Base-by-base conservation (phyloP, 2,329 filamentous ascomycete genomes). In the Aspergillus sp. region DNA sequence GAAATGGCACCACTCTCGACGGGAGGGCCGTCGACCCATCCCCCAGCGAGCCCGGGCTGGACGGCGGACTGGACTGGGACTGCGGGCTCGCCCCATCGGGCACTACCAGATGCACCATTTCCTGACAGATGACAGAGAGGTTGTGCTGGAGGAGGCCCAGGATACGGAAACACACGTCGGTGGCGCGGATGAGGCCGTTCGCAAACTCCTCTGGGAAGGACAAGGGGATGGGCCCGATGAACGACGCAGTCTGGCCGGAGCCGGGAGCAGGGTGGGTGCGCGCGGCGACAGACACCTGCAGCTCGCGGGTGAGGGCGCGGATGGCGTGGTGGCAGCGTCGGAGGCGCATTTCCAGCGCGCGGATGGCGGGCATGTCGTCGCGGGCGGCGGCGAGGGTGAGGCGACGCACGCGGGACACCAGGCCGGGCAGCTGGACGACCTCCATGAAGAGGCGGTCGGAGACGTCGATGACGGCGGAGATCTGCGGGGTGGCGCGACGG, bases 371-470 rank as follows among this genome's bases (percentile, higher is more conserved):
- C 19, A 13, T 19, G 17, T 42, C 40, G 3, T 17, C 40, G 14
- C 40, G 40, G 33, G 17, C 49, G 51, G 19, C 55, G 55, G 19
- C 56, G 51, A n/a, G 16, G 10, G 16, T 17, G 8, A 42, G 19
- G 5, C 50, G 54, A 20, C 51, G 51, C 8, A 60, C 41, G 11
- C 40, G 46, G 10, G 61, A 32, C 5, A 42, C 17, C 11, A 42
- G 40, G 17, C 62, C 62, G 4, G 62, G 62, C 4, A 61, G 49
- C 42, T 60, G 61, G 16, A 56, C 59, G 13, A 64, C 53, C 45
- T 62, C 60, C 45, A 60, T 57, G 41, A 65, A 64, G 17, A 64
- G 56, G 2, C 59, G 55, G 36, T 65, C 62, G 36, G 60, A 59
- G 11, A 63, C 42, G 32, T 65, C 61, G 35, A 64, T 62, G 40